Evolutionary conservation across 2,329 filamentous ascomycete genomes (phyloP).

Genomic region (Monosporascus sp.): DNA sequence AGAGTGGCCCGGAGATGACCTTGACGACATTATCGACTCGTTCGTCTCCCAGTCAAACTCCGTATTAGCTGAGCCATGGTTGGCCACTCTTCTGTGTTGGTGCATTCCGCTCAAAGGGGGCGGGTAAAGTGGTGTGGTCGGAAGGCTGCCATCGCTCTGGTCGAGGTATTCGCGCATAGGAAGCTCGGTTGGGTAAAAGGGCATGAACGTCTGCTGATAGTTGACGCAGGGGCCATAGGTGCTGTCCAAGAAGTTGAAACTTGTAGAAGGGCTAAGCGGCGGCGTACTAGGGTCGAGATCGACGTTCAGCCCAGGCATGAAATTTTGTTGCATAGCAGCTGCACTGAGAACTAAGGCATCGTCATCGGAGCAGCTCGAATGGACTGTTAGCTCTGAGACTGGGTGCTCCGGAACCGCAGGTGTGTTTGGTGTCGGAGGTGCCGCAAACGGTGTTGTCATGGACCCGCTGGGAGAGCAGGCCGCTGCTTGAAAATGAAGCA

Average conservation of each 20-base stretch:
- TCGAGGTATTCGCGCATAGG: conserved; percentile 41
- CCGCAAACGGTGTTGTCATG: conserved; percentile 29
- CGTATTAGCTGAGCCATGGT: conserved; percentile 30
- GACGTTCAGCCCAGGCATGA: conserved; percentile 20
- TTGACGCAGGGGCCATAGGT: conserved; percentile 20
- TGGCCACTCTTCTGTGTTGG: conserved; percentile 24
- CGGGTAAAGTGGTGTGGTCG: conserved; percentile 41
- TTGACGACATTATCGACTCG: conserved; percentile 33
- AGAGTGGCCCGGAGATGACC: conserved; percentile 30
- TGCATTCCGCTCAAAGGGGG: conserved; percentile 34
- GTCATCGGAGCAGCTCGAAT: conserved; percentile 34
- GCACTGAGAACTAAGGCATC: conserved; percentile 25
- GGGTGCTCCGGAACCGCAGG: conserved; percentile 35
- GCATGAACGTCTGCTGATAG: conserved; percentile 46
- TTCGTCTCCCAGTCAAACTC: conserved; percentile 48
- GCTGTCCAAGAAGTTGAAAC: conserved; percentile 33
- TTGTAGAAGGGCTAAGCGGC: conserved; percentile 44
- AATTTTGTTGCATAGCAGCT: conserved; percentile 11
- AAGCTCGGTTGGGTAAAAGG: conserved; percentile 42
- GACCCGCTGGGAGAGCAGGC: conserved; percentile 35
- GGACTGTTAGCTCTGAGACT: conserved; percentile 33
- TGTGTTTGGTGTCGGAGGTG: conserved; percentile 46
- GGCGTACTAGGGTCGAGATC: conserved; percentile 47
- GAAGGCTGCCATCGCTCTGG: conserved; percentile 36
- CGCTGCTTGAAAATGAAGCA: conserved; percentile 33